Conservation (phyloP, 2,329 filamentous ascomycete genomes). For the Sporothrix curviconia region DNA sequence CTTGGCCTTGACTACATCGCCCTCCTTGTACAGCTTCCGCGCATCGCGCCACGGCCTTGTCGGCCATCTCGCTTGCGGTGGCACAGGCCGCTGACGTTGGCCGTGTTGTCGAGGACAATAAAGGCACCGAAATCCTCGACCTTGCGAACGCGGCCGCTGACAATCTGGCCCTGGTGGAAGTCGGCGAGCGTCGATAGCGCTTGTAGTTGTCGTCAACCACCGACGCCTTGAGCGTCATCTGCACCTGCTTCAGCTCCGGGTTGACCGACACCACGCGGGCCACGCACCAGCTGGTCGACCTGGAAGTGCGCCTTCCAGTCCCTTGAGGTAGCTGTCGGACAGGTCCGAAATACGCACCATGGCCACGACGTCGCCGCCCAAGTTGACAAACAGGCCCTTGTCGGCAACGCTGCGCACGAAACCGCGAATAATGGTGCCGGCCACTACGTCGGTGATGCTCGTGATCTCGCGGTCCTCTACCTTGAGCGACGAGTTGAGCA, state of each 20-base stretch:
- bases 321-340: constrained; percentile 84
- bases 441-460: constrained; percentile 61
- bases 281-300: constrained; percentile 83
- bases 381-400: constrained; percentile 78
- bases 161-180: constrained; percentile 68
- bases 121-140: constrained; percentile 95
- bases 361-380: constrained; percentile 75
- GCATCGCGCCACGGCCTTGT: constrained; percentile 75
- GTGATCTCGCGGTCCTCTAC: constrained; percentile 77
- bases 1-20: constrained; percentile 88
- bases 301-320: constrained; percentile 91
- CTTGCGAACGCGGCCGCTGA: constrained; percentile 87
- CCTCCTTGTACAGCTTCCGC: constrained; percentile 81
- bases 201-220: constrained; percentile 68
- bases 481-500: constrained; percentile 76
- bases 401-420: constrained; percentile 88
- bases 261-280: constrained; percentile 73
- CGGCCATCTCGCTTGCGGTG: constrained; percentile 89
- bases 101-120: constrained; percentile 78
- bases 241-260: constrained; percentile 60
- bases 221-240: constrained; percentile 82
- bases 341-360: constrained; percentile 82
- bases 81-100: constrained; percentile 86
- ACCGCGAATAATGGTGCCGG: constrained; percentile 76
- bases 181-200: constrained; percentile 67